These are phyloP conservation scores for Xylaria curta DNA, from an alignment of 495 filamentous ascomycete species.

Conservation along the genomic window DNA sequence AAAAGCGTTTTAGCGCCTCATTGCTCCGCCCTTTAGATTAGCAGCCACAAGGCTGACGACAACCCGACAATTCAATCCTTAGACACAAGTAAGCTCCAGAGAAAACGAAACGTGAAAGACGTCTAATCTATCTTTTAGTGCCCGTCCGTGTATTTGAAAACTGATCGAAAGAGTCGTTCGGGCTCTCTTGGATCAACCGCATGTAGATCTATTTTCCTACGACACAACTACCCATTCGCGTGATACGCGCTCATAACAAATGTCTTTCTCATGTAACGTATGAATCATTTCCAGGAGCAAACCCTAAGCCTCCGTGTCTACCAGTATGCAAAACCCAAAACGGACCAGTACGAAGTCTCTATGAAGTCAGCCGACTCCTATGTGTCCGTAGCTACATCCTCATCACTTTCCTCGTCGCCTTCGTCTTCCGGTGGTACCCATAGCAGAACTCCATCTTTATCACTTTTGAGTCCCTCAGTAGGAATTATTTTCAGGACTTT, in stretches of 20 bases:
- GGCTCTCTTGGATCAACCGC: background rate
- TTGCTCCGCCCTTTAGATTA: too few relatives aligned
- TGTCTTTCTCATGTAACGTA: background rate
- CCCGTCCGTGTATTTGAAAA: background rate
- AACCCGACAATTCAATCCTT: background rate
- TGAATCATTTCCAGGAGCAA: background rate
- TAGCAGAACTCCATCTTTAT: slow-evolving; percentile 72
- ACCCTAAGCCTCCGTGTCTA: background rate
- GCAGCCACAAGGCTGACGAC: background rate
- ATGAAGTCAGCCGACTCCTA: background rate
- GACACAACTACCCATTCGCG: too few relatives aligned
- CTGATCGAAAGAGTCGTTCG: background rate
- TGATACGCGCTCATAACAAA: background rate
- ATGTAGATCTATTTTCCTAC: background rate
- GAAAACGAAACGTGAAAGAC: background rate
- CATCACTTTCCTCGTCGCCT: slow-evolving; percentile 35
- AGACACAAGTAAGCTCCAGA: background rate
- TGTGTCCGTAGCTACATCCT: slow-evolving; percentile 4
- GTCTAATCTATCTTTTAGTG: background rate
- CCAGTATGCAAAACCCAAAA: background rate
- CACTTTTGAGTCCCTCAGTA: slow-evolving; percentile 71
- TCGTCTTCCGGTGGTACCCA: slow-evolving; percentile 64
- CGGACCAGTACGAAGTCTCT: background rate
- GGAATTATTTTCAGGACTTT: slow-evolving; percentile 78
- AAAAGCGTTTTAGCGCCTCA: too few relatives aligned